A percentile compares a stretch with the other conserved stretches of the same genome.
phyloP scores from a whole-genome alignment of 2,329 filamentous ascomycete genomes.

The Venturia pyrina region DNA sequence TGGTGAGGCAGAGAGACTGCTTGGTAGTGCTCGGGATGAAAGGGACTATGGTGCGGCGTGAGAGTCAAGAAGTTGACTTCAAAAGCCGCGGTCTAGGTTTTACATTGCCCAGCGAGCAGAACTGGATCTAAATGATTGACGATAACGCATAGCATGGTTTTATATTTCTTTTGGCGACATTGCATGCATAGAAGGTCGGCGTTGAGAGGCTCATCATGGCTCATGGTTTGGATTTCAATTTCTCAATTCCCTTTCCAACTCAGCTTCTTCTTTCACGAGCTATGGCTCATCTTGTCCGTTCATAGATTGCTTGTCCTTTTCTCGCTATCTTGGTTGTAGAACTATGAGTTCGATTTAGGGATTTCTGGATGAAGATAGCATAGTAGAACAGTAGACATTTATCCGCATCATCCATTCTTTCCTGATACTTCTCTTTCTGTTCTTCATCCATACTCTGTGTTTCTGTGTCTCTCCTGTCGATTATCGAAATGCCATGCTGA shows the following conservation, averaged over 20 bases:
- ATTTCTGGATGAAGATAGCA: no score
- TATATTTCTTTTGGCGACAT: background rate
- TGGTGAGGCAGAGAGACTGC: conserved; percentile 5
- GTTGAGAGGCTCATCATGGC: background rate
- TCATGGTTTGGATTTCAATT: background rate
- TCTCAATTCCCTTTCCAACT: background rate
- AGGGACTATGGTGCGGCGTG: background rate
- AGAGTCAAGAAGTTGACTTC: background rate
- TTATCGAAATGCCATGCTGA: background rate
- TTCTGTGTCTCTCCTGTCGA: no score
- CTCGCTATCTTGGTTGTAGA: background rate
- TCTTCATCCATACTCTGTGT: no score
- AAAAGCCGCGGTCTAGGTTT: background rate
- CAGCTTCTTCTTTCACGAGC: background rate
- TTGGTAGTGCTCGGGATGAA: background rate
- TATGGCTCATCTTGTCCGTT: background rate
- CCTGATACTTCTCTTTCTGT: no score
- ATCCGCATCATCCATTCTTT: background rate
- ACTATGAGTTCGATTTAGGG: background rate
- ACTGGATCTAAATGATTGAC: background rate
- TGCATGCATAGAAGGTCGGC: background rate
- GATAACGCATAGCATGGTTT: background rate
- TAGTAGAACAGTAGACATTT: no score
- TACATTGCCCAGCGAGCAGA: background rate
- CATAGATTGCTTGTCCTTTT: background rate